These are phyloP conservation scores for Russula dissimulans DNA, from an alignment of 768 basidiomycete species.

Conservation along the genomic window DNA sequence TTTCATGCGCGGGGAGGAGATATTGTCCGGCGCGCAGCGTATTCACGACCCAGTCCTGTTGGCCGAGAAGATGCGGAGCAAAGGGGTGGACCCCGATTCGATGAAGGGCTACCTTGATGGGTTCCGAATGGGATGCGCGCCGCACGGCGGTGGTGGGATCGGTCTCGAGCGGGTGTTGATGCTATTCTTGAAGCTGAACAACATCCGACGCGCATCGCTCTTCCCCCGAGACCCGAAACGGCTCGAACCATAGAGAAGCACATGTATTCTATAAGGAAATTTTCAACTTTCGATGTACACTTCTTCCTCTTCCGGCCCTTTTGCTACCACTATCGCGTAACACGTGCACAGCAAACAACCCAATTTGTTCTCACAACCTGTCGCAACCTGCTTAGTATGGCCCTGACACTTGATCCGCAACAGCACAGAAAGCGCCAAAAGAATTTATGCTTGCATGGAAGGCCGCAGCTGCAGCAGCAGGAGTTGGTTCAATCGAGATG, in stretches of 20 bases:
- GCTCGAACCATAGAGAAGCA: constrained; percentile 57
- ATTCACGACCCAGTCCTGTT: constrained; percentile 85
- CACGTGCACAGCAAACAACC: no score
- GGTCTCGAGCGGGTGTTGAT: constrained; percentile 93
- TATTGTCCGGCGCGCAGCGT: constrained; percentile 95
- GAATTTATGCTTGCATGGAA: no score
- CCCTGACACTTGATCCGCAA: no score
- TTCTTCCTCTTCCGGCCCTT: no score
- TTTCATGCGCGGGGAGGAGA: constrained; percentile 99
- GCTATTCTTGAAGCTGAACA: constrained; percentile 95
- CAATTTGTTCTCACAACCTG: no score
- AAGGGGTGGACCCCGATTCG: constrained; percentile 82
- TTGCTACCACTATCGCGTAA: no score
- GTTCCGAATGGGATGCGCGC: constrained; percentile 90
- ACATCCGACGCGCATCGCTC: constrained; percentile 84
- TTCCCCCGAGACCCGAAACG: constrained; percentile 98
- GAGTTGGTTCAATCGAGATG: no score
- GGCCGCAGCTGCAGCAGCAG: no score
- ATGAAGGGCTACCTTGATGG: constrained; percentile 93
- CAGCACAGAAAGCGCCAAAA: no score
- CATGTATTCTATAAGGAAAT: no score
- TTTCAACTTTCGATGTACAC: no score
- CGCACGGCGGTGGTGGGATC: constrained; percentile 96
- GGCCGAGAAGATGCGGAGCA: constrained; percentile 72
- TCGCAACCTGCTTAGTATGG: no score